Evolutionary conservation across 2,329 filamentous ascomycete genomes (phyloP), one percentile per base, ranked within the genome.

Genomic region (Rhinocladiella similis): DNA sequence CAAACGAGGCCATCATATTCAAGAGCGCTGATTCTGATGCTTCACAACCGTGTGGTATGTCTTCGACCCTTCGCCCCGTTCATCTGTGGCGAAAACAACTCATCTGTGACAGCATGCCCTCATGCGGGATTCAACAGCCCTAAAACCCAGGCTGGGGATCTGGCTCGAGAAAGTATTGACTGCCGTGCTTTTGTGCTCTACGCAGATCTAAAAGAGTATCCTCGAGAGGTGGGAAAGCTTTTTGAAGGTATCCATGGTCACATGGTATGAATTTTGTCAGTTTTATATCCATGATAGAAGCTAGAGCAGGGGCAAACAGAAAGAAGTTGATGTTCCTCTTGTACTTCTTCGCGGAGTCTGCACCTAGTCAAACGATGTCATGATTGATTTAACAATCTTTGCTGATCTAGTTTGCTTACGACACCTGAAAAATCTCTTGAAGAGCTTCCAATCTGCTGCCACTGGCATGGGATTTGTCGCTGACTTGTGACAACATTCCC

Each of bases 131-230:
- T 41, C 38, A 41, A 41, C 38, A 41, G 38, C 38, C 38, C 38
- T 41, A 41, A 41, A 9, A 41, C 38, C 38, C 38, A 9, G 10
- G 38, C 38, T 41, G 38, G 38, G 10, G 38, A 41, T 41, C 38
- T 41, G 38, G 38, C 38, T 41, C 38, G 38, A 41, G 38, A 41
- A 41, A 41, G 38, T 41, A 41, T 41, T 41, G 38, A 41, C 38
- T 41, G 38, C 38, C 38, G 38, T 9, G 38, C 38, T 3, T 41
- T 41, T 41, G 38, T 41, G 38, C 38, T 41, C 38, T 41, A 41
- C 38, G 38, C 38, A 41, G 38, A 41, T 9, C 38, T 41, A 41
- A 41, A 41, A 41, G 38, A 41, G 38, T 41, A 41, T 41, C 38
- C 38, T 3, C 10, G 38, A 9, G 38, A 41, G 38, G 38, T 41